These are phyloP conservation scores for Limnanthes douglasii DNA, from an alignment of 345 rosid species.

Conservation along the genomic window DNA sequence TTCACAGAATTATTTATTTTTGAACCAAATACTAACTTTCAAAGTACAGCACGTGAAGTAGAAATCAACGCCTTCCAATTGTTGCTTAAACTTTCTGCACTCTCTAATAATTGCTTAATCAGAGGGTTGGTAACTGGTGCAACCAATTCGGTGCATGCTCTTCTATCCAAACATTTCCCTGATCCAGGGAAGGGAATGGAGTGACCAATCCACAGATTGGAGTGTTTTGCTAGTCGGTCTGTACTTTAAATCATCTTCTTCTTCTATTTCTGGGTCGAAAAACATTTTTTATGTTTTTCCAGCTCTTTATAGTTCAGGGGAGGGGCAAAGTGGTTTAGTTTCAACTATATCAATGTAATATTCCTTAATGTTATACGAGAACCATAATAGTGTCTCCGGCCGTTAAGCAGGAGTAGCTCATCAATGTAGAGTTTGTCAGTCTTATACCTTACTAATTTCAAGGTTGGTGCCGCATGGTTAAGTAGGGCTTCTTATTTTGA, in stretches of 20 bases:
- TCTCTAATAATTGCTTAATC: conserved; percentile 9
- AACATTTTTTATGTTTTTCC: conserved; percentile 21
- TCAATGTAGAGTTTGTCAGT: too few species aligned
- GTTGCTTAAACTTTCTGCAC: conserved; percentile 7
- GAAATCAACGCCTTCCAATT: conserved; percentile 14
- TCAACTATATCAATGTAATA: conserved; percentile 49
- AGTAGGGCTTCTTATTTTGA: too few species aligned
- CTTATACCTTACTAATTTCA: too few species aligned
- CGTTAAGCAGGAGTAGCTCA: conserved; percentile 65
- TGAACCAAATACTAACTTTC: conserved; percentile 43
- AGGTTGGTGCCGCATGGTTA: too few species aligned
- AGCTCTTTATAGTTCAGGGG: conserved; percentile 55
- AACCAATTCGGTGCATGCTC: conserved; percentile 12
- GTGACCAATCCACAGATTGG: too few species aligned
- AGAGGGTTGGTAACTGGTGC: conserved; percentile 5
- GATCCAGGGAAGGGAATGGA: conserved; percentile 41
- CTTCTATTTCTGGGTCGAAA: conserved; percentile 13
- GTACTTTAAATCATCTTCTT: conserved; percentile 18
- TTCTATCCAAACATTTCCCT: conserved; percentile 43
- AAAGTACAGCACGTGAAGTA: conserved; percentile 15
- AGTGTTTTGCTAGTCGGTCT: conserved; percentile 23
- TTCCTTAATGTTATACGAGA: conserved; percentile 45
- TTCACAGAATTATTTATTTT: conserved; percentile 14
- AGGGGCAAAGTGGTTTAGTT: conserved; percentile 54
- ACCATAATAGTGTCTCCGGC: conserved; percentile 51